Base-by-base conservation (phyloP, 164 flowering plant genomes). In the Nymphaea thermarum region DNA sequence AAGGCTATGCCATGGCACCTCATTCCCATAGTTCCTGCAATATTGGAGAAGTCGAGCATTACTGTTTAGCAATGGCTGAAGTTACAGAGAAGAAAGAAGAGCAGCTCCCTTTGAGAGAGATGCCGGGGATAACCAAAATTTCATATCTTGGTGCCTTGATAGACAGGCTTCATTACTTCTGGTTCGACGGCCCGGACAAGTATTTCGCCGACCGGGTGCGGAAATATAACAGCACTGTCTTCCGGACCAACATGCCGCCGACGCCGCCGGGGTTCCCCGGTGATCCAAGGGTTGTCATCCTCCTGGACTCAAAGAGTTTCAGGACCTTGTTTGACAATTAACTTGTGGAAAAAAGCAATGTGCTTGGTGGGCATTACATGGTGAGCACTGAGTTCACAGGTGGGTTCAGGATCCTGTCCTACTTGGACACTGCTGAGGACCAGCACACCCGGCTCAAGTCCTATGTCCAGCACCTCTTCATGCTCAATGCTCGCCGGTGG, bases 361-460 rank as follows among this genome's bases (percentile, higher is more conserved):
- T 90, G 42, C 86, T 93, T 75, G 82, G 86, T 55, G 98, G 98
- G 2, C 85, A 90, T 1, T 93, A 17, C 80, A 86, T 86, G 91
- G 93, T 96, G 1, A 87, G 92, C 41, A 65, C 78, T 0, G 84
- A 84, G 3, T 82, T 86, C 80, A 90, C 92, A 64, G 97, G 98
- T 68, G 98, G 97, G 5, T 87, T 87, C 82, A 76, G 97, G 6
- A 62, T 78, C 18, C 79, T 89, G 4, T 81, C 98, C 41, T 93
- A 82, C 67, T 82, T 93, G 17, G 98, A 93, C 77, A 87, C 96
- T 0, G 76, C 90, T 4, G 93, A 93, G 71, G 89, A 90, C 12
- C 79, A 68, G 43, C 98, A 93, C 77, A 82, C 73, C 72, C 80
- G 81, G 73, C 86, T 93, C 68, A 93, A 93, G 72, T 67, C 70